phyloP scores from a whole-genome alignment of 306 rosid species.

The Castanea crenata region DNA sequence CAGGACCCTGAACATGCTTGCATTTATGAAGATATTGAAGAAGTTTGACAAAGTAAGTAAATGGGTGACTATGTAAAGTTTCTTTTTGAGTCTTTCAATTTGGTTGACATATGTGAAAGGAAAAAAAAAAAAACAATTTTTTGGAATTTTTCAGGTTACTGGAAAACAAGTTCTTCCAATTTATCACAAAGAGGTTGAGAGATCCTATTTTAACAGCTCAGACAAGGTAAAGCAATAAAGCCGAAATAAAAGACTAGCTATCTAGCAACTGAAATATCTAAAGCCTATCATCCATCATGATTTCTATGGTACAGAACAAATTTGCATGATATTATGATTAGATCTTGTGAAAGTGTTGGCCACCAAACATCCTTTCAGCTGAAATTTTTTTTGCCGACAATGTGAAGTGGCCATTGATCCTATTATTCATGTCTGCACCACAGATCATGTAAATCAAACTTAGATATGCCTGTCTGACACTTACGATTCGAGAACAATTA shows the following conservation, averaged over 20 bases:
- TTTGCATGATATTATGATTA: constrained; percentile 27
- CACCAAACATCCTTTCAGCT: constrained; percentile 43
- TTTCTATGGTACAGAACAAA: constrained; percentile 12
- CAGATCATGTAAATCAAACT: constrained; percentile 21
- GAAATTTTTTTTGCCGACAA: constrained; percentile 54
- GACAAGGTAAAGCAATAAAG: constrained; percentile 67
- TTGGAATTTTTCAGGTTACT: constrained; percentile 64
- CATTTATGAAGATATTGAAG: constrained; percentile 88
- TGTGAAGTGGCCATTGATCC: constrained; percentile 61
- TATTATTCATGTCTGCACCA: constrained; percentile 40
- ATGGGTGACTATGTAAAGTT: constrained; percentile 18
- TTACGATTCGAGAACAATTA: constrained; percentile 8
- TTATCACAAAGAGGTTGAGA: constrained; percentile 92
- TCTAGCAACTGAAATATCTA: constrained; percentile 23
- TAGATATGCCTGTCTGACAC: constrained; percentile 65
- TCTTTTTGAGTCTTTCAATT: constrained; percentile 10
- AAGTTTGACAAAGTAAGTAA: constrained; percentile 89
- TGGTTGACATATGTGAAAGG: constrained; percentile 8
- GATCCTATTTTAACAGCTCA: constrained; percentile 90
- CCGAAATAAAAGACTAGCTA: constrained; percentile 2
- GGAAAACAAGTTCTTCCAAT: constrained; percentile 82
- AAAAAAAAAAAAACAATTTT: neutral
- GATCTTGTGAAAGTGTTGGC: constrained; percentile 49
- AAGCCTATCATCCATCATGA: neutral
- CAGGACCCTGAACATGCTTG: constrained; percentile 96